Evolutionary conservation across 345 rosid species (phyloP), one percentile per base, ranked within the genome.

Genomic region (Litchi chinensis): DNA sequence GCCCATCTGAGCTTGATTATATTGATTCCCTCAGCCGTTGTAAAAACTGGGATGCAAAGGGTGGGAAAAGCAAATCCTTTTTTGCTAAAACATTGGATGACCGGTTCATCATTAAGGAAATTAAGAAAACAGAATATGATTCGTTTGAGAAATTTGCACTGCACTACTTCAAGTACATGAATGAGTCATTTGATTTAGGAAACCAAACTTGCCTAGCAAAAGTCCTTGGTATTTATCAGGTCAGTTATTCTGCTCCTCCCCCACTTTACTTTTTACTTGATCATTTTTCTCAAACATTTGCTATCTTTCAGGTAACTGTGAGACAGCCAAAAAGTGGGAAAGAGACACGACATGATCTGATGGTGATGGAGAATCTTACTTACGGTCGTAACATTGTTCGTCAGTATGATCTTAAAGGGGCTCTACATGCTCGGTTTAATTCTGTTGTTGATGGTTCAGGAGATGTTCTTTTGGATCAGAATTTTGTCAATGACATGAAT

Each of bases 351-450:
- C 94, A 90, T 65, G 99, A 96, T 86, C 89, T 96, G 77, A 91
- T 94, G 98, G 97, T 96, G 71, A 96, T 96, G 97, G 99, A 96
- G 91, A 96, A 96, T 83, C 97, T 96, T 62, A 87, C 91, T 65
- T 96, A 87, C 40, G 89, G 93, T 44, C 82, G 92, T 70, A 91
- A 86, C 71, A 82, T 94, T 37, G 85, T 88, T 81, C 98, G 99
- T 10, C 97, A 88, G 73, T 96, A 96, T 50, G 99, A 96, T 83
- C 95, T 96, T 37, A 96, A 96, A 87, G 99, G 99, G 2, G 97
- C 98, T 68, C 79, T 94, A 2, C 95, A 93, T 32, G 97, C 90
- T 65, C 93, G 98, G 70, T 90, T 79, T 72, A 85, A 76, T 81
- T 82, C 94, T 12, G 84, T 84, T 48, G 84, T 81, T 48, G 88